Evolutionary conservation across 352 stramenopile genomes (phyloP).

Genomic region (Pythium graminicola): DNA sequence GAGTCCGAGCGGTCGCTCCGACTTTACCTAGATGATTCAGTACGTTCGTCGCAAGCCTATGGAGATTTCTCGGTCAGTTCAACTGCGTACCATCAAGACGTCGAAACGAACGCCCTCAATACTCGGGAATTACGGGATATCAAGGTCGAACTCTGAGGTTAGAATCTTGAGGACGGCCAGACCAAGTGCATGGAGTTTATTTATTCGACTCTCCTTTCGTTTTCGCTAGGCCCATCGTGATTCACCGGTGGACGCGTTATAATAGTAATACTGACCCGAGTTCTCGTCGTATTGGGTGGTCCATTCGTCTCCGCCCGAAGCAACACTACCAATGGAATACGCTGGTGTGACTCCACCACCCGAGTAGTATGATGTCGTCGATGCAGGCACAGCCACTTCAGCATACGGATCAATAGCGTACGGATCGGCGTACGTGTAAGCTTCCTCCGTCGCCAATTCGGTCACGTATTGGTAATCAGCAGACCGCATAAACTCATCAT

Average conservation of each 20-base stretch:
- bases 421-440: slow-evolving; percentile 7
- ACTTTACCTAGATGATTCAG: not conserved
- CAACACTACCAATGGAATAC: slow-evolving; percentile 2
- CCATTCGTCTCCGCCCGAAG: slow-evolving; percentile 29
- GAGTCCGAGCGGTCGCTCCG: not conserved
- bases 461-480: slow-evolving; percentile 76
- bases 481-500: slow-evolving; percentile 67
- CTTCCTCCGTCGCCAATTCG: slow-evolving; percentile 29
- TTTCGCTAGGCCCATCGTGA: slow-evolving; percentile 46
- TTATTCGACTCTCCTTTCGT: slow-evolving; percentile 5
- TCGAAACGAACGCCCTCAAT: slow-evolving; percentile 11
- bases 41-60: not conserved
- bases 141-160: slow-evolving; percentile 23
- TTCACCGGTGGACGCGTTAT: slow-evolving; percentile 64
- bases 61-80: not conserved
- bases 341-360: not conserved
- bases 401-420: slow-evolving; percentile 4
- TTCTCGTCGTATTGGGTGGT: slow-evolving; percentile 52
- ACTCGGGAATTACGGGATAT: slow-evolving; percentile 13
- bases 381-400: not conserved
- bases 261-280: slow-evolving; percentile 66
- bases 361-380: slow-evolving; percentile 10
- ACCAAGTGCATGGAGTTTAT: not conserved
- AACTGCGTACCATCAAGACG: slow-evolving; percentile 8
- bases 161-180: no score